phyloP scores from a whole-genome alignment of 306 rosid genomes.

The Citrullus amarus region DNA sequence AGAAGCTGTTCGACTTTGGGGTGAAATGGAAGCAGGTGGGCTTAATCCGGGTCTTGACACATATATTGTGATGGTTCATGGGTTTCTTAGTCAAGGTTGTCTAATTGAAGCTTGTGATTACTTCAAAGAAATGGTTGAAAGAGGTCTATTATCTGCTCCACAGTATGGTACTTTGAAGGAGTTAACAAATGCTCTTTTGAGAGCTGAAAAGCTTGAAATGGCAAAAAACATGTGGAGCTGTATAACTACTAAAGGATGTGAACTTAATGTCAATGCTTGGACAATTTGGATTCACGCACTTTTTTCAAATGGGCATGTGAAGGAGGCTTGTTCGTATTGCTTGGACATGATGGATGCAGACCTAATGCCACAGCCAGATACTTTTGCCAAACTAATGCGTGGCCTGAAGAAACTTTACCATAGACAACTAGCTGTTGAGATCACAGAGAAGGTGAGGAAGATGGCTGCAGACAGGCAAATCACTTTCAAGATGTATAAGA shows the following conservation, averaged over 20 bases:
- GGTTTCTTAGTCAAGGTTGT: constrained; percentile 56
- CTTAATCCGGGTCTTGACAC: constrained; percentile 54
- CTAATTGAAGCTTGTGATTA: constrained; percentile 68
- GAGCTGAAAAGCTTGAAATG: constrained; percentile 70
- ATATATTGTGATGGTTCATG: constrained; percentile 69
- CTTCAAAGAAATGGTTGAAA: constrained; percentile 68
- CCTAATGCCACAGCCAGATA: constrained; percentile 72
- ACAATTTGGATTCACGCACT: constrained; percentile 87
- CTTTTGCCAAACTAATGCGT: constrained; percentile 74
- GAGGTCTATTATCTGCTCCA: constrained; percentile 53
- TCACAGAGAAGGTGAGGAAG: constrained; percentile 76
- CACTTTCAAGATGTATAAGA: constrained; percentile 78
- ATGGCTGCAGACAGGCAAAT: constrained; percentile 75
- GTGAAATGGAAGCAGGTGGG: constrained; percentile 53
- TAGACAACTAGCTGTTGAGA: constrained; percentile 65
- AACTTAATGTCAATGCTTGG: constrained; percentile 61
- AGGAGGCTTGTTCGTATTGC: constrained; percentile 76
- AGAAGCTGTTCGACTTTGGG: constrained; percentile 64
- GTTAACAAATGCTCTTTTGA: constrained; percentile 46
- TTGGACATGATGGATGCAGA: constrained; percentile 75
- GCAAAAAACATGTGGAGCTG: constrained; percentile 77
- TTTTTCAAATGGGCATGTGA: constrained; percentile 69
- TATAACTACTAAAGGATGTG: constrained; percentile 40
- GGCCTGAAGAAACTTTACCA: constrained; percentile 60
- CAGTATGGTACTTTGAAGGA: constrained; percentile 75